Evolutionary conservation across 768 basidiomycete genomes (phyloP).

Genomic region (Boletus subparvulus): DNA sequence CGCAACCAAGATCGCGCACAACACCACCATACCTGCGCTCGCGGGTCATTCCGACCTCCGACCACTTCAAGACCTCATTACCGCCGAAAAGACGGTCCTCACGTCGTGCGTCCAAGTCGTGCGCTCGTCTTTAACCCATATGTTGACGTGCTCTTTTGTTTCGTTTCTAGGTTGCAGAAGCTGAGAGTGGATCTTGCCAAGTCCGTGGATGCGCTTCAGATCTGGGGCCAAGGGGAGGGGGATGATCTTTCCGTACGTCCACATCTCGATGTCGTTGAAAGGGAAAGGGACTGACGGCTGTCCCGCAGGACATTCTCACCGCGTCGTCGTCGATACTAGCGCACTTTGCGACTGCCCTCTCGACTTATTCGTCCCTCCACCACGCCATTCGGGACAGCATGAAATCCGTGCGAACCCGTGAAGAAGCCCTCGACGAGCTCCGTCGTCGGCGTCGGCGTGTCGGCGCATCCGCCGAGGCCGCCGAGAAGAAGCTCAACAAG

Average conservation of each 20-base stretch:
- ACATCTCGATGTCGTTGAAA: not conserved
- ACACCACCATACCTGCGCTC: conserved; percentile 74
- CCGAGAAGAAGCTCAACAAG: conserved; percentile 85
- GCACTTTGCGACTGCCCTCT: conserved; percentile 66
- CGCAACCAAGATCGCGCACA: conserved; percentile 85
- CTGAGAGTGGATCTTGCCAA: conserved; percentile 65
- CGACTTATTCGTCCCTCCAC: conserved; percentile 69
- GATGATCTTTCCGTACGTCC: conserved; percentile 73
- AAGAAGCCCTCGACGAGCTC: conserved; percentile 79
- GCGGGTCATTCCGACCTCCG: conserved; percentile 74
- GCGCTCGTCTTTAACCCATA: not conserved
- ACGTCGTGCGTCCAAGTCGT: conserved; percentile 51
- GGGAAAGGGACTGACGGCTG: not conserved
- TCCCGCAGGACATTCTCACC: conserved; percentile 64
- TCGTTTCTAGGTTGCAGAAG: conserved; percentile 52
- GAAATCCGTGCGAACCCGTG: conserved; percentile 80
- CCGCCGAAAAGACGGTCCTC: conserved; percentile 81
- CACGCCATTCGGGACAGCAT: conserved; percentile 60
- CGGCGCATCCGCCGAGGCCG: conserved; percentile 70
- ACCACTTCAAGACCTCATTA: conserved; percentile 85
- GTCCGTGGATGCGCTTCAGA: conserved; percentile 67
- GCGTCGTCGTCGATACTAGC: conserved; percentile 67
- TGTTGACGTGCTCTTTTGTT: not conserved
- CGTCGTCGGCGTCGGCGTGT: conserved; percentile 68
- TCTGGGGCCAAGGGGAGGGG: conserved; percentile 78